phyloP scores from a whole-genome alignment of 306 rosid genomes.

The Medicago ruthenica region DNA sequence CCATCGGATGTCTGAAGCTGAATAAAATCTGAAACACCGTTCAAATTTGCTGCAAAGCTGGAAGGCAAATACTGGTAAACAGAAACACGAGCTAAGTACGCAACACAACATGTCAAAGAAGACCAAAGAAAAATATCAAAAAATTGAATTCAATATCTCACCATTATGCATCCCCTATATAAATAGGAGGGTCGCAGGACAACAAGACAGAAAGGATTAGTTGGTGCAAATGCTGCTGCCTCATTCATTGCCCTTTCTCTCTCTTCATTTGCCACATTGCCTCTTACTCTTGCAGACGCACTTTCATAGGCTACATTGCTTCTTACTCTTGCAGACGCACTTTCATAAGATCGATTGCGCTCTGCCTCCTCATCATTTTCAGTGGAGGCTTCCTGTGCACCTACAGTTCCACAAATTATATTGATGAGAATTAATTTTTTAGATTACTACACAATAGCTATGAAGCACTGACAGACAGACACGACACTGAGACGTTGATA shows the following conservation, averaged over 20 bases:
- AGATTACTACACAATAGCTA: neutral
- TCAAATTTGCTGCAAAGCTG: slow-evolving; percentile 90
- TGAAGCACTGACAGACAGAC: neutral
- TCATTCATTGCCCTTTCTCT: slow-evolving; percentile 88
- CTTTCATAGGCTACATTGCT: slow-evolving; percentile 70
- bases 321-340: slow-evolving; percentile 90
- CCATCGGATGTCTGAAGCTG: slow-evolving; percentile 76
- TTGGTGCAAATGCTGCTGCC: slow-evolving; percentile 80
- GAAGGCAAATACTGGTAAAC: slow-evolving; percentile 92
- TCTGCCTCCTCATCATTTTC: slow-evolving; percentile 68
- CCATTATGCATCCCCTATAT: slow-evolving; percentile 98
- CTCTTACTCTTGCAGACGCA: slow-evolving; percentile 86
- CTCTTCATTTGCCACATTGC: slow-evolving; percentile 92
- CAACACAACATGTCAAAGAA: slow-evolving; percentile 8
- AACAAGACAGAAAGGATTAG: slow-evolving; percentile 89
- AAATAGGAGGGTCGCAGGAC: slow-evolving; percentile 95
- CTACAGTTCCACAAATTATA: slow-evolving; percentile 52
- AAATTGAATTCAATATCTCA: slow-evolving; percentile 51
- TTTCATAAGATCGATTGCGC: slow-evolving; percentile 73
- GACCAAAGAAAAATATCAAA: neutral
- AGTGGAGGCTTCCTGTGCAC: slow-evolving; percentile 59
- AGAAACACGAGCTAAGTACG: slow-evolving; percentile 5
- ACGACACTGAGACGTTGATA: neutral
- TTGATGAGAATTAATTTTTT: slow-evolving; percentile 22
- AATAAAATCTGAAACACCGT: slow-evolving; percentile 88